Conservation (phyloP, 2,329 filamentous ascomycete species). For the Aspergillus pseudotamarii region DNA sequence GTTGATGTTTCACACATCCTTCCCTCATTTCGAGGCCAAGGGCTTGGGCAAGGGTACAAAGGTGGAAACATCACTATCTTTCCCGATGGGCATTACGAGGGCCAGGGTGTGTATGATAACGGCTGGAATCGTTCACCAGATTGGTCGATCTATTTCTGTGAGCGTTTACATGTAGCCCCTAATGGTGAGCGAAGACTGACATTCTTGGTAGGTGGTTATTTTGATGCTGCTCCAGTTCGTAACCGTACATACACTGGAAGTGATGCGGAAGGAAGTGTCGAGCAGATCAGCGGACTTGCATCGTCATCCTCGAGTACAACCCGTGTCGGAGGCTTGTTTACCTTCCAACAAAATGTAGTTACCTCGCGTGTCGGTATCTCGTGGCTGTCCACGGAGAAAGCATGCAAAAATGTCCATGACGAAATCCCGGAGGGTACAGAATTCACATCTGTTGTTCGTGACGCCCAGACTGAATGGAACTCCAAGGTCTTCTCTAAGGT, state of each 20-base stretch:
- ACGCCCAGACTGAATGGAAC: conserved; percentile 62
- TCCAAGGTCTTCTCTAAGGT: conserved; percentile 64
- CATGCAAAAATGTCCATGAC: conserved; percentile 60
- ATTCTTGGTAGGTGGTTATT: conserved; percentile 59
- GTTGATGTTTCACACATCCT: conserved; percentile 70
- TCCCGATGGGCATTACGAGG: conserved; percentile 59
- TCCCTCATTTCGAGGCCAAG: conserved; percentile 62
- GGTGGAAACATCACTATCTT: conserved; percentile 60
- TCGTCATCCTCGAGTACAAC: conserved; percentile 50
- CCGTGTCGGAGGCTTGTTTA: conserved; percentile 51
- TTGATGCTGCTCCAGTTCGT: conserved; percentile 46
- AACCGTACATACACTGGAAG: conserved; percentile 33
- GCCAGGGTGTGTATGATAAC: conserved; percentile 65
- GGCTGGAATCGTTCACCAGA: conserved; percentile 67
- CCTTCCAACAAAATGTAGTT: conserved; percentile 52
- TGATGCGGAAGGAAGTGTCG: conserved; percentile 30
- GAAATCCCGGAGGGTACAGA: conserved; percentile 57
- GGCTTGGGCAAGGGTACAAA: conserved; percentile 64
- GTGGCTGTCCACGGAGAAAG: conserved; percentile 65
- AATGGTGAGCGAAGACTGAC: conserved; percentile 2
- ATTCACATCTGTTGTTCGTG: conserved; percentile 49
- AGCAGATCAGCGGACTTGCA: conserved; percentile 31
- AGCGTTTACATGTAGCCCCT: conserved; percentile 2
- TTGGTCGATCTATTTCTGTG: conserved; percentile 44
- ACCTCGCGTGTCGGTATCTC: conserved; percentile 67